Evolutionary conservation across 2,329 filamentous ascomycete species (phyloP).

Genomic region (Xylaria sp.): DNA sequence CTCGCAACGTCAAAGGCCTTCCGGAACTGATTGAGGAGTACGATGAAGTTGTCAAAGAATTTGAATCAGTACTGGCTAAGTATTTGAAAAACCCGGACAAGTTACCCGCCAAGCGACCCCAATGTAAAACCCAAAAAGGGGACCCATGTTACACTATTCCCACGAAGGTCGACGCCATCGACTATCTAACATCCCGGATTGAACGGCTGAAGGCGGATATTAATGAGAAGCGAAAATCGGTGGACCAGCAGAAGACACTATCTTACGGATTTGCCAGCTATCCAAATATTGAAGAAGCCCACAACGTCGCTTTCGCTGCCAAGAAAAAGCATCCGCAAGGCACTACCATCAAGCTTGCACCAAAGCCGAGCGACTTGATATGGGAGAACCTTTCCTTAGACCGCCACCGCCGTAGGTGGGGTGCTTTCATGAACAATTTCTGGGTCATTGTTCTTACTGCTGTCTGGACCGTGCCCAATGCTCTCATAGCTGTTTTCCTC

Average conservation of each 20-base stretch:
- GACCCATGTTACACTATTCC: conserved; percentile 71
- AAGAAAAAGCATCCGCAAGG: conserved; percentile 82
- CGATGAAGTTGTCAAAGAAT: conserved; percentile 76
- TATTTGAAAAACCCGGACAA: conserved; percentile 87
- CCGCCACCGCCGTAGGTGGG: conserved; percentile 72
- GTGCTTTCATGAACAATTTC: conserved; percentile 76
- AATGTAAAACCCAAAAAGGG: conserved; percentile 80
- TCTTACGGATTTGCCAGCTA: conserved; percentile 94
- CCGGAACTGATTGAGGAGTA: conserved; percentile 86
- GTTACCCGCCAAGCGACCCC: conserved; percentile 78
- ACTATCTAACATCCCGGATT: conserved; percentile 87
- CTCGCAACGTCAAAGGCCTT: conserved; percentile 88
- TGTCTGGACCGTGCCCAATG: conserved; percentile 89
- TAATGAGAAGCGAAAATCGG: conserved; percentile 77
- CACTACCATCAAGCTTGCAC: conserved; percentile 78
- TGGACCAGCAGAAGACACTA: conserved; percentile 89
- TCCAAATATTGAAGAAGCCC: conserved; percentile 83
- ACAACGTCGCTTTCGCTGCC: conserved; percentile 82
- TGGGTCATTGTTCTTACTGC: conserved; percentile 70
- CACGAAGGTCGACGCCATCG: conserved; percentile 88
- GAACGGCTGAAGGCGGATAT: conserved; percentile 82
- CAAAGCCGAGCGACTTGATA: conserved; percentile 87
- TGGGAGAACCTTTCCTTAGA: conserved; percentile 75
- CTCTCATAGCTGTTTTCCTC: conserved; percentile 90
- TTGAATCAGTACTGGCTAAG: conserved; percentile 84